These are phyloP conservation scores for Pyrenochaeta sp. DNA, from an alignment of 2,329 filamentous ascomycete genomes.

Conservation along the genomic window DNA sequence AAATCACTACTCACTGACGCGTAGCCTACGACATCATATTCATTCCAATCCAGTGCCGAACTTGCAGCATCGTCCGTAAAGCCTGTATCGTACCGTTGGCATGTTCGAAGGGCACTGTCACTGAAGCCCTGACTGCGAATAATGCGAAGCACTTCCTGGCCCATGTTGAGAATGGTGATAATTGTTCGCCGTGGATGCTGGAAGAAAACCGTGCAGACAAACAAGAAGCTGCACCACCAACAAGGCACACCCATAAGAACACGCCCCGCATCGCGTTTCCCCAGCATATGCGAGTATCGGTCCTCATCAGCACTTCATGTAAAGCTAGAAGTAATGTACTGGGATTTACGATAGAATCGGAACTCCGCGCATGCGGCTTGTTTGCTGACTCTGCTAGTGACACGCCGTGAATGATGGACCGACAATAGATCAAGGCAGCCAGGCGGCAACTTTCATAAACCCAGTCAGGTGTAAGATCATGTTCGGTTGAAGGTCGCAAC, in stretches of 20 bases:
- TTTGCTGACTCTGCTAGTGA: conserved; percentile 33
- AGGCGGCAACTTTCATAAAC: conserved; percentile 43
- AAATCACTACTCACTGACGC: neutral
- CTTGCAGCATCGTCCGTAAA: conserved; percentile 36
- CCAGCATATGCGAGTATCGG: conserved; percentile 34
- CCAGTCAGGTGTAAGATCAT: conserved; percentile 32
- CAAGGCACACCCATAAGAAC: conserved; percentile 42
- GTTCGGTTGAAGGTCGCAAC: conserved; percentile 18
- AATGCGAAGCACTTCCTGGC: conserved; percentile 42
- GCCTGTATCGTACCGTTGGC: conserved; percentile 29
- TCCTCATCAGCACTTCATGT: conserved; percentile 31
- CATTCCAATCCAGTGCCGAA: conserved; percentile 30
- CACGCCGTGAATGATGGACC: conserved; percentile 37
- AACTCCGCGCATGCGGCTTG: conserved; percentile 19
- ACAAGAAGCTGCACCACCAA: conserved; percentile 41
- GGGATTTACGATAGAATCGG: conserved; percentile 6
- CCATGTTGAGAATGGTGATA: conserved; percentile 23
- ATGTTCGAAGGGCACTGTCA: conserved; percentile 29
- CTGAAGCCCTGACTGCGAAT: conserved; percentile 30
- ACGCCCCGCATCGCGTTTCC: conserved; percentile 33
- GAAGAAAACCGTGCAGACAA: conserved; percentile 3
- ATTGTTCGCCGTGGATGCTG: conserved; percentile 13
- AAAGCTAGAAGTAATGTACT: conserved; percentile 33
- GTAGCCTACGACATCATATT: conserved; percentile 5
- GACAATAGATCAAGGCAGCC: conserved; percentile 42